Percentiles rank a stretch among this genome's conserved stretches.
Conservation (phyloP, 2,329 filamentous ascomycete genomes). For the Berkeleyomyces rouxiae region DNA sequence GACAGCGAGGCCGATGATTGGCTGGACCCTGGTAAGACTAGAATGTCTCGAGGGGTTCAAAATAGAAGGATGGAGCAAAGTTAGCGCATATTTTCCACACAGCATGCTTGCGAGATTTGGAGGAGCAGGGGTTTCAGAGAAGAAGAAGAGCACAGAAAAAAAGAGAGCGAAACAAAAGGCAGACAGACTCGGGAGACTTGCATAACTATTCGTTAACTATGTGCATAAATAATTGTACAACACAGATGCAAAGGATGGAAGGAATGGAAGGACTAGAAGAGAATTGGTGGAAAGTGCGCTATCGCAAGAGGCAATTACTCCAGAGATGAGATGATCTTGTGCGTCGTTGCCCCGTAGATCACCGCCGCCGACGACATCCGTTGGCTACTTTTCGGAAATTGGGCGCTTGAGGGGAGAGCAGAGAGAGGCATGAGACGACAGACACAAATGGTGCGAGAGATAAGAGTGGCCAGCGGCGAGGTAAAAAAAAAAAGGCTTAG, state of each 20-base stretch:
- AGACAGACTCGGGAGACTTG: not conserved
- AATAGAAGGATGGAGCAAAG: not conserved
- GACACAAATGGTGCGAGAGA: too few relatives aligned
- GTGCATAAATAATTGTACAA: too few relatives aligned
- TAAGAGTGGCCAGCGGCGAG: too few relatives aligned
- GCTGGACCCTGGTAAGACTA: not conserved
- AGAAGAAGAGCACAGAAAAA: not conserved
- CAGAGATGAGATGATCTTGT: conserved; percentile 2
- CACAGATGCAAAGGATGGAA: not conserved
- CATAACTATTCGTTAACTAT: too few relatives aligned
- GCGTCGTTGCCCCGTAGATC: not conserved
- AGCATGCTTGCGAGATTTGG: not conserved
- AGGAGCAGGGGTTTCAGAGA: not conserved
- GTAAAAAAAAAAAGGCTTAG: not conserved
- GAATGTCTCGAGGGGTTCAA: not conserved
- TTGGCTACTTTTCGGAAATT: not conserved
- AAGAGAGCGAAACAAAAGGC: not conserved
- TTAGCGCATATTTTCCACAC: not conserved
- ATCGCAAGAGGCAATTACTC: not conserved
- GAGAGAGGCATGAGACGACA: too few relatives aligned
- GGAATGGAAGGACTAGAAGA: not conserved
- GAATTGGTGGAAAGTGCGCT: not conserved
- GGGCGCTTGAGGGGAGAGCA: too few relatives aligned
- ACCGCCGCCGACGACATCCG: not conserved
- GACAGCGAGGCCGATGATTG: not conserved